Base-by-base conservation (phyloP, 306 rosid genomes). In the Acacia acuminata region DNA sequence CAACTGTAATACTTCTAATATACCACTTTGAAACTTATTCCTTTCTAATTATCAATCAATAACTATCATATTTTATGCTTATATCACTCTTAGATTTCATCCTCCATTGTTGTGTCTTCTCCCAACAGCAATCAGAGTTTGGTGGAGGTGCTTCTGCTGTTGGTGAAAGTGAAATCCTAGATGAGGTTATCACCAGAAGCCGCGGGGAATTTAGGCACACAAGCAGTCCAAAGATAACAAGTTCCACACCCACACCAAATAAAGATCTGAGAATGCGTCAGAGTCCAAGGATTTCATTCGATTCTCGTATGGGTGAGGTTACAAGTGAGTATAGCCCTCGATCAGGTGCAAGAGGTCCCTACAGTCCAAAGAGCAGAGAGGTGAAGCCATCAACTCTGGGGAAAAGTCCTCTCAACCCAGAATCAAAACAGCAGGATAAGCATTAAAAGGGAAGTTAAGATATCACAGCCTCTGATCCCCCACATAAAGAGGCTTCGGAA, bases 121-220 rank as follows among this genome's bases (percentile, higher is more conserved):
- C 32, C 13, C 50, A 85, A 81, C 94, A 96, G 99, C 97, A 91
- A 73, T 84, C 94, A 22, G 98, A 94, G 73, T 71, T 95, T 25
- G 97, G 94, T 10, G 89, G 80, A 36, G 90, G 93, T 65, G 92
- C 91, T 55, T 79, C 98, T 7, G 71, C 75, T 12, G 83, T 85
- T 47, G 97, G 86, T 48, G 99, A 92, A 71, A 89, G 90, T 17
- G 99, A 96, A 84, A 90, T 96, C 60, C 61, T 96, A 67, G 99
- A 96, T 74, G 99, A 92, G 51, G 92, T 89, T 45, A 86, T 96
- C 65, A 94, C 99, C 10, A 85, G 98, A 89, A 96, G 99, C 85
- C 90, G 98, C 7, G 98, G 99, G 2, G 99, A 96, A 87, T 94
- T 96, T 79, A 92, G 88, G 90, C 99, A 82, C 79, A 88, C 89